These are phyloP conservation scores for Calocybe cyanea DNA, from an alignment of 768 basidiomycete genomes.

Conservation along the genomic window DNA sequence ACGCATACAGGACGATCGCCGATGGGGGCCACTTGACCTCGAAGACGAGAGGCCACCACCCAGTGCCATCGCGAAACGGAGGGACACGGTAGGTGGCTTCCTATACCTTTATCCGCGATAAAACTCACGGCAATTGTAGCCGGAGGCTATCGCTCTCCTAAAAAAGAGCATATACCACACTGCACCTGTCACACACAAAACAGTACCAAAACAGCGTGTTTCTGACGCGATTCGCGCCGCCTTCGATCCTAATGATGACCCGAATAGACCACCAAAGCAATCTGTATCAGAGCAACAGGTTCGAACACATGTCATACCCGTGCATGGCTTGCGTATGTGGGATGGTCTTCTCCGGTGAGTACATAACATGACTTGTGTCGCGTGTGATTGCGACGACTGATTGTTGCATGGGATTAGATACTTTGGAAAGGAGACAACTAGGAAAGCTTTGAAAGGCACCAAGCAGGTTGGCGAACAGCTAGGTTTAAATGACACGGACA, in stretches of 20 bases:
- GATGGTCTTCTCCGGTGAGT: slow-evolving; percentile 46
- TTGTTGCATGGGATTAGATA: slow-evolving; percentile 29
- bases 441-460: slow-evolving; percentile 27
- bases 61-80: slow-evolving; percentile 64
- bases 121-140: slow-evolving; percentile 26
- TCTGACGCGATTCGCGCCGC: slow-evolving; percentile 44
- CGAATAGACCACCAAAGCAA: slow-evolving; percentile 43
- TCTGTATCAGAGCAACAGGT: slow-evolving; percentile 57
- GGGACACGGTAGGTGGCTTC: slow-evolving; percentile 52
- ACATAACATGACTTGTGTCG: slow-evolving; percentile 1
- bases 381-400: neutral
- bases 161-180: slow-evolving; percentile 55
- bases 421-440: slow-evolving; percentile 42
- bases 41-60: slow-evolving; percentile 68
- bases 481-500: slow-evolving; percentile 20
- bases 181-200: slow-evolving; percentile 50
- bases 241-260: slow-evolving; percentile 47
- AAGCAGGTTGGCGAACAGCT: slow-evolving; percentile 12
- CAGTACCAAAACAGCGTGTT: slow-evolving; percentile 43
- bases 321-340: slow-evolving; percentile 58
- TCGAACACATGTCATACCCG: slow-evolving; percentile 31
- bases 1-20: slow-evolving; percentile 34
- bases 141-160: slow-evolving; percentile 49
- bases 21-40: slow-evolving; percentile 57
- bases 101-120: neutral